Percentiles rank a stretch among this genome's conserved stretches.
Conservation (phyloP, 306 rosid genomes). For the Castanospermum australe region DNA sequence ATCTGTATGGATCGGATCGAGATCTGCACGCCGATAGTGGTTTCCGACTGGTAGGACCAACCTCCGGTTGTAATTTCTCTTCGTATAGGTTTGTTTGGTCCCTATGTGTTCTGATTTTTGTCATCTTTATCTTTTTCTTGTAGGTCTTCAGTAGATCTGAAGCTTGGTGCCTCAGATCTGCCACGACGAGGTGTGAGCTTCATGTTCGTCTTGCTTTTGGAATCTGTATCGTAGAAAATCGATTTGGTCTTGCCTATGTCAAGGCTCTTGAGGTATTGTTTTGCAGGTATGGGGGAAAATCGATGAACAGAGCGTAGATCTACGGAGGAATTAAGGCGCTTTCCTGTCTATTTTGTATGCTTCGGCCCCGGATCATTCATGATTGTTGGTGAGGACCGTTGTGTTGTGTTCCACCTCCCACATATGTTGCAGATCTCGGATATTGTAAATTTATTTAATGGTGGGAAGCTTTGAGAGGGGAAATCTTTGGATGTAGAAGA, state of each 20-base stretch:
- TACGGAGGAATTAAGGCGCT: background rate
- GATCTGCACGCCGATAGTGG: slow-evolving; percentile 23
- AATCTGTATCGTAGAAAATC: background rate
- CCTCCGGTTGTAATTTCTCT: background rate
- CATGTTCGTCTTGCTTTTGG: slow-evolving; percentile 1
- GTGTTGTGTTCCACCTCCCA: too few relatives aligned
- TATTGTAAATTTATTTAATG: slow-evolving; percentile 13
- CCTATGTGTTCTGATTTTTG: background rate
- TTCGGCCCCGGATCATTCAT: background rate
- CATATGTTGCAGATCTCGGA: background rate
- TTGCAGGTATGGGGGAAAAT: slow-evolving; percentile 19
- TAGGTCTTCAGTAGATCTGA: background rate
- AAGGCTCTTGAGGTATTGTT: slow-evolving; percentile 7
- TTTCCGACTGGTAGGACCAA: background rate
- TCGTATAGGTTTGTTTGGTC: background rate
- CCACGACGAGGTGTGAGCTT: background rate
- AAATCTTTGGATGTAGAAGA: slow-evolving; percentile 51
- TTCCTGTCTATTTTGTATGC: too few relatives aligned
- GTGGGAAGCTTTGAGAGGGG: background rate
- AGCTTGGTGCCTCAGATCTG: background rate
- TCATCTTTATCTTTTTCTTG: background rate
- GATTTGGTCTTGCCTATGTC: background rate
- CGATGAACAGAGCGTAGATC: background rate
- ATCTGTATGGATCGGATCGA: slow-evolving; percentile 20
- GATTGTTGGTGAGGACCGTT: background rate